Evolutionary conservation across 2,329 filamentous ascomycete species (phyloP).

Genomic region (Aureobasidium lini): DNA sequence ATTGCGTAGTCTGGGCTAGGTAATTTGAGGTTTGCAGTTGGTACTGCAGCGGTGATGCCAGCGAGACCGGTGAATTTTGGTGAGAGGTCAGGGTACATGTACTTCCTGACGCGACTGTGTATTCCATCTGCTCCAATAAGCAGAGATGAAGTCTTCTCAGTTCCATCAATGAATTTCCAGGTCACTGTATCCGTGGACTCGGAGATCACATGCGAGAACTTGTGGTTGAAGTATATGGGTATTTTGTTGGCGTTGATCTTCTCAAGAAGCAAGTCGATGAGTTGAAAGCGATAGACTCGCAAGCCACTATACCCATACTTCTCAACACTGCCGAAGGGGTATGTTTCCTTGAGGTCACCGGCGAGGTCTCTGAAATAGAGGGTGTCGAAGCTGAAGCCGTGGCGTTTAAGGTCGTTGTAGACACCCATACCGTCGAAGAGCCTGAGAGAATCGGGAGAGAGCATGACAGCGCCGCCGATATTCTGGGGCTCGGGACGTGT

Average conservation of each 20-base stretch:
- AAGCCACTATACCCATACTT: constrained; percentile 47
- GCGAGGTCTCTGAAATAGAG: constrained; percentile 39
- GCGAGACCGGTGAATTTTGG: constrained; percentile 21
- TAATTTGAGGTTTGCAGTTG: constrained; percentile 18
- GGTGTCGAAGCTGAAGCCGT: constrained; percentile 46
- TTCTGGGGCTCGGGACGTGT: constrained; percentile 17
- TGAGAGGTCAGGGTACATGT: constrained; percentile 23
- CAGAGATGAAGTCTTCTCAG: constrained; percentile 15
- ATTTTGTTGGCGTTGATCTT: constrained; percentile 37
- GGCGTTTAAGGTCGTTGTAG: constrained; percentile 37
- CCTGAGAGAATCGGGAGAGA: constrained; percentile 52
- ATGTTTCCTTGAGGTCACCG: constrained; percentile 19
- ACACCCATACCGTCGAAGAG: constrained; percentile 46
- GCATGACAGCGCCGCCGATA: constrained; percentile 45
- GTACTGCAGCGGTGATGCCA: constrained; percentile 20
- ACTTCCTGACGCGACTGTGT: constrained; percentile 23
- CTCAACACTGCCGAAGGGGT: constrained; percentile 26
- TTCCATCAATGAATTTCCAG: constrained; percentile 17
- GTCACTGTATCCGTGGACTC: constrained; percentile 27
- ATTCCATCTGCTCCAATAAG: constrained; percentile 23
- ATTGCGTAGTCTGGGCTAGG: constrained; percentile 21
- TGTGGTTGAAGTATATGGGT: constrained; percentile 40
- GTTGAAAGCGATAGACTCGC: constrained; percentile 46
- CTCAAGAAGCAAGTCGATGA: constrained; percentile 43
- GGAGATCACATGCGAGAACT: constrained; percentile 36